Evolutionary conservation across 257 asterid species (phyloP), one percentile per base, ranked within the genome.

Genomic region (Striga asiatica): DNA sequence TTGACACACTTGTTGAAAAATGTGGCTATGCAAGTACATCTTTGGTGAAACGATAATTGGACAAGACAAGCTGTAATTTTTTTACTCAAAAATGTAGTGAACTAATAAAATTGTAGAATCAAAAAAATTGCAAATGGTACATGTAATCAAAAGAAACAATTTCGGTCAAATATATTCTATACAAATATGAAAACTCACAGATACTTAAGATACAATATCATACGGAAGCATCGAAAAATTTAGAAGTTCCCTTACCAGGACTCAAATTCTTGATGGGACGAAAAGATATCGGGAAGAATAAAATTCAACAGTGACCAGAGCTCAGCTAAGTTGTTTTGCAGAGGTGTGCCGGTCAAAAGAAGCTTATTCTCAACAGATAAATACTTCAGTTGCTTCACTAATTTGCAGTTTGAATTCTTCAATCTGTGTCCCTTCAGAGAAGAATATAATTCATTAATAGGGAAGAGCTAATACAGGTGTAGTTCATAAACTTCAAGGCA

Each of bases 261-360:
- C 74, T 88, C 99, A 53, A 92, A 92, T 77, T 92, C 99, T 55
- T 77, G 70, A 34, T 81, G 91, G 28, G 99, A 92, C 51, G 97
- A 88, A 78, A 92, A 92, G 41, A 88, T 82, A 72, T 92, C 97
- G n/a, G 99, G 99, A 58, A 92, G 84, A 68, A 92, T 92, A 71
- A 92, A 92, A 71, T 92, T 92, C 80, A 92, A 63, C 76, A 92
- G 73, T 13, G 99, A 82, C 99, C 99, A 92, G 37, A 92, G 95
- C 79, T 92, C 99, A 17, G 95, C 85, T 76, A 92, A 71, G 79
- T 92, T 92, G 78, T 92, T 92, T 64, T 92, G 99, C 70, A 88
- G 79, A 51, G 99, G 99, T 60, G 99, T 92, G 72, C 99, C 99
- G 49, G 99, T 92, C 72, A 92, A 72, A 23, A 92, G 88, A 73